Conservation (phyloP, 2,329 filamentous ascomycete genomes). For the Colletotrichum nymphaeae region DNA sequence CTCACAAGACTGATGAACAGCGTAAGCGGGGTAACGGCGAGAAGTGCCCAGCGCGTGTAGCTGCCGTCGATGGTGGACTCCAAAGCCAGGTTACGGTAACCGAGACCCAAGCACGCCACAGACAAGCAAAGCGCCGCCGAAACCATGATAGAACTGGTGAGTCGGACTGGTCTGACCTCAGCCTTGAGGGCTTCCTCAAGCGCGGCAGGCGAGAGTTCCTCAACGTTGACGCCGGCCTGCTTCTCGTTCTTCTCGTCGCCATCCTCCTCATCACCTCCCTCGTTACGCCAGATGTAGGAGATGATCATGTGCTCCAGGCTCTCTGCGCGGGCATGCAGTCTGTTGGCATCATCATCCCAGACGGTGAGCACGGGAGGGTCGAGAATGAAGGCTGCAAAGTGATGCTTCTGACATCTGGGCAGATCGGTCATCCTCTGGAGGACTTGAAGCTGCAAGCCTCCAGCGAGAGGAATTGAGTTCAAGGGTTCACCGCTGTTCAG, state of each 20-base stretch:
- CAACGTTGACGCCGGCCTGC: slow-evolving; percentile 48
- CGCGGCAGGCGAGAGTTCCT: slow-evolving; percentile 55
- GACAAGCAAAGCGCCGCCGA: slow-evolving; percentile 64
- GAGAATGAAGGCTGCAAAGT: slow-evolving; percentile 73
- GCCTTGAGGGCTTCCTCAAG: slow-evolving; percentile 51
- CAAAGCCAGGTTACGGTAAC: slow-evolving; percentile 65
- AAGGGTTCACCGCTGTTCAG: slow-evolving; percentile 50
- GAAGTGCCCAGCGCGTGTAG: slow-evolving; percentile 65
- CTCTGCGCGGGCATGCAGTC: slow-evolving; percentile 62
- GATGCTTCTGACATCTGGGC: slow-evolving; percentile 70
- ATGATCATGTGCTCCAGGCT: slow-evolving; percentile 65
- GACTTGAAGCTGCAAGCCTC: slow-evolving; percentile 71
- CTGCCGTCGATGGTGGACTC: slow-evolving; percentile 64
- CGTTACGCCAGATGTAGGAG: slow-evolving; percentile 64
- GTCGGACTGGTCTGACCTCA: slow-evolving; percentile 59
- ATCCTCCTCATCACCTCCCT: slow-evolving; percentile 50
- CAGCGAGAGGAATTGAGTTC: slow-evolving; percentile 67
- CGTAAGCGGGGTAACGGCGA: slow-evolving; percentile 63
- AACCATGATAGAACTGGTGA: slow-evolving; percentile 67
- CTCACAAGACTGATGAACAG: slow-evolving; percentile 67
- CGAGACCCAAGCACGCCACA: slow-evolving; percentile 64
- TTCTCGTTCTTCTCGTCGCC: slow-evolving; percentile 55
- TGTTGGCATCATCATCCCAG: slow-evolving; percentile 72
- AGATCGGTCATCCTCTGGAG: slow-evolving; percentile 67
- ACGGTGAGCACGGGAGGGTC: slow-evolving; percentile 69